These are phyloP conservation scores for Arabidopsis arenosa DNA, from an alignment of 345 rosid genomes.

Conservation along the genomic window DNA sequence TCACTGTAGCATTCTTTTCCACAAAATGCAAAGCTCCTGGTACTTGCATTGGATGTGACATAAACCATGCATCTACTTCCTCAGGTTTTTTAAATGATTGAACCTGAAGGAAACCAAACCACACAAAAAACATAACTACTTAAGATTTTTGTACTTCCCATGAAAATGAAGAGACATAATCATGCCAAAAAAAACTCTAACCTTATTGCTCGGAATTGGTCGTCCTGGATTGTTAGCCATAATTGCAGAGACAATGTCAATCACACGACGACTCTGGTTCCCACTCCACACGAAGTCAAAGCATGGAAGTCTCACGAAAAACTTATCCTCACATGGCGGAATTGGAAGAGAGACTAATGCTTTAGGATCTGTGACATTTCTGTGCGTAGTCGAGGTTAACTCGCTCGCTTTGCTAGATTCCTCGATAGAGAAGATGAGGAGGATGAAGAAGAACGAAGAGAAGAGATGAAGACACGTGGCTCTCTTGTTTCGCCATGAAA, in stretches of 20 bases:
- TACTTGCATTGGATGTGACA: constrained; percentile 55
- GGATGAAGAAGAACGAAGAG: constrained; percentile 81
- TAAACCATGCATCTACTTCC: constrained; percentile 80
- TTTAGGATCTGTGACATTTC: constrained; percentile 53
- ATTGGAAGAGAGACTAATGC: constrained; percentile 57
- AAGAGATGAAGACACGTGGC: constrained; percentile 80
- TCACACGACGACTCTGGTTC: constrained; percentile 53
- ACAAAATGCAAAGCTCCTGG: constrained; percentile 83
- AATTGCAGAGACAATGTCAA: constrained; percentile 55
- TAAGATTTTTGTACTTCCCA: background rate
- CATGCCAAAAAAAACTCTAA: constrained; percentile 2
- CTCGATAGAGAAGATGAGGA: constrained; percentile 73
- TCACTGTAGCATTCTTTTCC: constrained; percentile 57
- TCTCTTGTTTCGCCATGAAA: constrained; percentile 84
- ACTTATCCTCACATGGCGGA: constrained; percentile 84
- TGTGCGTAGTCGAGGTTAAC: constrained; percentile 44
- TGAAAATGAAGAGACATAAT: background rate
- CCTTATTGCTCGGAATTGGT: constrained; percentile 65
- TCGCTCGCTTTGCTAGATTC: constrained; percentile 49
- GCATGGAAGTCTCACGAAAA: constrained; percentile 61
- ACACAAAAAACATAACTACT: background rate
- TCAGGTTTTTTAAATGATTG: constrained; percentile 63
- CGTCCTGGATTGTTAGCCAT: constrained; percentile 77
- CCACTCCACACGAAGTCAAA: constrained; percentile 94
- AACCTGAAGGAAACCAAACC: constrained; percentile 51